A percentile compares a stretch with the other conserved stretches of the same genome.
These are phyloP conservation scores for Solanum lycopersicoides DNA, from an alignment of 257 asterid genomes.

Conservation along the genomic window DNA sequence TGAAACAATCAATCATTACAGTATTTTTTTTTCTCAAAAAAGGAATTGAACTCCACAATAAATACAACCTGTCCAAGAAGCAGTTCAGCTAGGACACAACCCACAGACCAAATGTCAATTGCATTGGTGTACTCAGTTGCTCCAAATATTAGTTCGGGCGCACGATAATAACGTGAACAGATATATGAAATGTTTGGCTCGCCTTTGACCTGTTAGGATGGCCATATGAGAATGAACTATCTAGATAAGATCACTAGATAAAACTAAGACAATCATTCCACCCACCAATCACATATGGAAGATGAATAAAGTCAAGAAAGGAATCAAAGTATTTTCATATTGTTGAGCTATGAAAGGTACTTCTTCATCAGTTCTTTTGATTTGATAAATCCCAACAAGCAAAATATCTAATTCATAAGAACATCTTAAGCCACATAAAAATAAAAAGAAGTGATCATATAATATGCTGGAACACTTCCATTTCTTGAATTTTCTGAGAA, in stretches of 20 bases:
- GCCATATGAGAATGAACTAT: neutral
- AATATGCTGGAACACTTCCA: neutral
- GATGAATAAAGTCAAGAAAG: neutral
- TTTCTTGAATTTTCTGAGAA: neutral
- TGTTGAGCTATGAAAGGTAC: neutral
- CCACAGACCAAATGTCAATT: constrained; percentile 83
- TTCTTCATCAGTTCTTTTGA: neutral
- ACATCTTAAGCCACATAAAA: neutral
- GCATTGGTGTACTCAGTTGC: constrained; percentile 78
- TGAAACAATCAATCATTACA: neutral
- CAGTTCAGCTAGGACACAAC: constrained; percentile 84
- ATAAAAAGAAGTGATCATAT: neutral
- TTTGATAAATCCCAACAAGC: neutral
- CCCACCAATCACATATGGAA: neutral
- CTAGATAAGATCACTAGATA: neutral
- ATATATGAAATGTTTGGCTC: constrained; percentile 82
- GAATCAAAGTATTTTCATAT: neutral
- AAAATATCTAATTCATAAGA: neutral
- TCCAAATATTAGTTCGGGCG: constrained; percentile 80
- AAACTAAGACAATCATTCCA: neutral
- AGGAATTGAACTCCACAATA: neutral
- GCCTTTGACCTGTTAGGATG: constrained; percentile 58
- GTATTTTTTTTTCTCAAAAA: neutral
- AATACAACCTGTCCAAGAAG: constrained; percentile 77
- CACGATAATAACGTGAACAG: constrained; percentile 76